phyloP scores from a whole-genome alignment of 192 early-diverging fungal genomes.

The Entrophospora sp. region DNA sequence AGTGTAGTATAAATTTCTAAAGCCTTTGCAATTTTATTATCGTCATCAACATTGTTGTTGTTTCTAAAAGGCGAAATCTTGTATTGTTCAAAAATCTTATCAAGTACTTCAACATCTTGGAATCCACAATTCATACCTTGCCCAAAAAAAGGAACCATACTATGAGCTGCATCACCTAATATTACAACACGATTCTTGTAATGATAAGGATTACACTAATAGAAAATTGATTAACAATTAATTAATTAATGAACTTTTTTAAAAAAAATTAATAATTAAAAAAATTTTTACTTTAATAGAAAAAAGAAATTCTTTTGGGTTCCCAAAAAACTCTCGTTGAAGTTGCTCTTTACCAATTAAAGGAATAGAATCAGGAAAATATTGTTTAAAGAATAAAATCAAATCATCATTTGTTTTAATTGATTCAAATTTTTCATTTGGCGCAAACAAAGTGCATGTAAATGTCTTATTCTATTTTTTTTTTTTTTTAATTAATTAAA shows the following conservation, averaged over 20 bases:
- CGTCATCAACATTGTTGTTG: constrained; percentile 26
- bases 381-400: constrained; percentile 56
- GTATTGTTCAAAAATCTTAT: constrained; percentile 49
- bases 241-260: too few species aligned
- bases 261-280: too few species aligned
- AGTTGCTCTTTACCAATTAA: constrained; percentile 71
- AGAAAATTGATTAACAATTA: neutral
- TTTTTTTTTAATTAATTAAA: too few species aligned
- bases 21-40: constrained; percentile 29
- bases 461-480: constrained; percentile 89
- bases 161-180: constrained; percentile 92
- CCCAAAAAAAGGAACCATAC: constrained; percentile 98
- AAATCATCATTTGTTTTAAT: constrained; percentile 58
- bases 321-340: constrained; percentile 67
- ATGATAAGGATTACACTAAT: constrained; percentile 65
- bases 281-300: constrained; percentile 55
- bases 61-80: constrained; percentile 42
- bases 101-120: constrained; percentile 74
- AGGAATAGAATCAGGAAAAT: constrained; percentile 70
- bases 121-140: constrained; percentile 99
- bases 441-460: constrained; percentile 96
- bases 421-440: constrained; percentile 68
- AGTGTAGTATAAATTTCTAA: constrained; percentile 63
- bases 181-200: constrained; percentile 69
- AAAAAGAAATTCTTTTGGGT: constrained; percentile 78